Evolutionary conservation across 768 basidiomycete species (phyloP).

Genomic region (Phylloporus arenicola): DNA sequence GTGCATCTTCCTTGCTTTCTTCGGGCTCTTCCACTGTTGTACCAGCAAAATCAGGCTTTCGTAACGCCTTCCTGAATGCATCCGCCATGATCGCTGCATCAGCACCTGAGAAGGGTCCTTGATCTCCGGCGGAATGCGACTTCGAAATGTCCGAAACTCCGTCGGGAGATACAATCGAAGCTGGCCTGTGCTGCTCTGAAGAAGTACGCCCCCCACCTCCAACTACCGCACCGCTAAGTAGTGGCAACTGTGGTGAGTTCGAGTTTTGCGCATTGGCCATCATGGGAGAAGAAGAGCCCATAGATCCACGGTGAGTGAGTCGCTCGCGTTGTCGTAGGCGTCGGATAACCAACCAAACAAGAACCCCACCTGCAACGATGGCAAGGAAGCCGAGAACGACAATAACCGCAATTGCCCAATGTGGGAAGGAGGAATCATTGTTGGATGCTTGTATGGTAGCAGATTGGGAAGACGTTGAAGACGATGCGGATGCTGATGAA

Average conservation of each 20-base stretch:
- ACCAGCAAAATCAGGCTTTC: slow-evolving; percentile 84
- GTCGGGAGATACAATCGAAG: slow-evolving; percentile 52
- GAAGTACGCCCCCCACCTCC: slow-evolving; percentile 31
- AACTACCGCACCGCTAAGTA: slow-evolving; percentile 34
- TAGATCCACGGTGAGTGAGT: slow-evolving; percentile 61
- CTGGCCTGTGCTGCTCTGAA: slow-evolving; percentile 30
- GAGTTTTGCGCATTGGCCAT: slow-evolving; percentile 54
- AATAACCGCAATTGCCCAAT: slow-evolving; percentile 90
- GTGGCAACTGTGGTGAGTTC: slow-evolving; percentile 42
- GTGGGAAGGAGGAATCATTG: slow-evolving; percentile 53
- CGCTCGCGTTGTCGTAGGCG: slow-evolving; percentile 51
- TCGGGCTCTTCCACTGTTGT: slow-evolving; percentile 57
- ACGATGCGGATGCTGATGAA: slow-evolving; percentile 33
- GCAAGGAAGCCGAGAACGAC: slow-evolving; percentile 83
- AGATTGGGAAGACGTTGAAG: slow-evolving; percentile 18
- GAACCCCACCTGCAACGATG: slow-evolving; percentile 60
- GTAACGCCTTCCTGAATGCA: slow-evolving; percentile 82
- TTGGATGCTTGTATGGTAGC: slow-evolving; percentile 44
- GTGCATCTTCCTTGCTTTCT: slow-evolving; percentile 38
- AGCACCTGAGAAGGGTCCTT: slow-evolving; percentile 71
- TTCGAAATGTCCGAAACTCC: slow-evolving; percentile 70
- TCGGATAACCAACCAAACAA: slow-evolving; percentile 70
- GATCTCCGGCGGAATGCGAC: slow-evolving; percentile 52
- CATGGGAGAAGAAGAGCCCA: slow-evolving; percentile 80
- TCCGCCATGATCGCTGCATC: slow-evolving; percentile 93